A percentile compares a stretch with the other conserved stretches of the same genome.
Conservation (phyloP, 2,329 filamentous ascomycete species). For the Botrytis medusae region DNA sequence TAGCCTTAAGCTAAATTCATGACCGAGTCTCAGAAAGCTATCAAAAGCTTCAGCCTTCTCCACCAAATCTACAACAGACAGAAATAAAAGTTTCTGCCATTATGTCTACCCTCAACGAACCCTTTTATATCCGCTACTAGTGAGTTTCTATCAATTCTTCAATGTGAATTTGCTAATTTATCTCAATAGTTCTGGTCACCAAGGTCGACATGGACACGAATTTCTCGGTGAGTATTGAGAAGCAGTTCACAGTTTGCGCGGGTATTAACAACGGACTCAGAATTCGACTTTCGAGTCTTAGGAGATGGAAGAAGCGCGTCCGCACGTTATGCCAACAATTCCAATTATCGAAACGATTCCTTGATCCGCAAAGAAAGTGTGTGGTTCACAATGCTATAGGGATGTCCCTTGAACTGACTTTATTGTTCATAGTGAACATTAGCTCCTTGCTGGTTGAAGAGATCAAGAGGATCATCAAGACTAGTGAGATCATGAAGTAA, state of each 20-base stretch:
- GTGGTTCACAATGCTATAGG: slow-evolving; percentile 41
- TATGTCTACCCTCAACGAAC: slow-evolving; percentile 55
- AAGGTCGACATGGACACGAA: slow-evolving; percentile 95
- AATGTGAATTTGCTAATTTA: background rate
- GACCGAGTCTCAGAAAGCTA: background rate
- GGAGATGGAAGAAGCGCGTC: slow-evolving; percentile 92
- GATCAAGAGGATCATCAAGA: slow-evolving; percentile 95
- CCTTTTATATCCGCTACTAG: slow-evolving; percentile 98
- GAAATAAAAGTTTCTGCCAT: slow-evolving; percentile 19
- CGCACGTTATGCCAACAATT: slow-evolving; percentile 97
- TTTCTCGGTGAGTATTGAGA: slow-evolving; percentile 70
- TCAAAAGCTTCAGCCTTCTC: slow-evolving; percentile 33
- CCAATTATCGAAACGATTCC: slow-evolving; percentile 98
- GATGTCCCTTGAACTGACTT: slow-evolving; percentile 19
- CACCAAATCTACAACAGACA: slow-evolving; percentile 8
- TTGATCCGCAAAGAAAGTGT: slow-evolving; percentile 98
- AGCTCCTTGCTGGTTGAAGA: slow-evolving; percentile 87
- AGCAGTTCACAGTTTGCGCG: background rate
- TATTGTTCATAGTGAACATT: slow-evolving; percentile 75
- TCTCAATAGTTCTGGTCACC: slow-evolving; percentile 81
- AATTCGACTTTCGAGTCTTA: slow-evolving; percentile 93
- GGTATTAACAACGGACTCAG: slow-evolving; percentile 49
- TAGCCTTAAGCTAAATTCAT: slow-evolving; percentile 9
- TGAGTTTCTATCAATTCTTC: slow-evolving; percentile 49
- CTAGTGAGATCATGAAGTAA: slow-evolving; percentile 96